Conservation (phyloP, 352 stramenopile species). For the Pythium sukuiense region DNA sequence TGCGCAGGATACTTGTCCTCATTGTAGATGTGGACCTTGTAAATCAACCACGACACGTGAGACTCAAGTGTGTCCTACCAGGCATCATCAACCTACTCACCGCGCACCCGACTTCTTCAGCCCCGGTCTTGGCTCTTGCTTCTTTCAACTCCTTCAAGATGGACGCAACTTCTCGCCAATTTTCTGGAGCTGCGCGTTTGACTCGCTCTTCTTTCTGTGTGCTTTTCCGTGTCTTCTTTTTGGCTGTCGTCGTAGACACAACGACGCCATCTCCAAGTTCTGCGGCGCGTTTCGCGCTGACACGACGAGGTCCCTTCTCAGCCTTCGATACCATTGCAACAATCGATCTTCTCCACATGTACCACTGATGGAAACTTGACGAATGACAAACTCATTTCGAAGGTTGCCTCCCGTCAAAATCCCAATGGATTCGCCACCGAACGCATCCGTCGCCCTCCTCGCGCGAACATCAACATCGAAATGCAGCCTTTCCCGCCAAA, state of each 20-base stretch:
- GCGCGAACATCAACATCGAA: background rate
- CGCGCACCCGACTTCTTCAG: background rate
- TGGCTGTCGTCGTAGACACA: background rate
- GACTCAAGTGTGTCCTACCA: background rate
- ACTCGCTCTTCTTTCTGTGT: background rate
- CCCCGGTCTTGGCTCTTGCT: background rate
- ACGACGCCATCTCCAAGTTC: background rate
- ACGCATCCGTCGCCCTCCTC: background rate
- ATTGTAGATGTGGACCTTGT: background rate
- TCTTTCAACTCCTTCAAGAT: background rate
- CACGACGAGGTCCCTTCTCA: background rate
- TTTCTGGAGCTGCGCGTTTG: background rate
- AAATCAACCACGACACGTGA: background rate
- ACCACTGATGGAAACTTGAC: background rate
- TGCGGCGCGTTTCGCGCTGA: background rate
- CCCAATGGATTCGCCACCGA: too few relatives aligned
- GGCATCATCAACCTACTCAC: background rate
- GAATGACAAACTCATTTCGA: background rate
- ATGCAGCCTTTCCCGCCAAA: background rate
- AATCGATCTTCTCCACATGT: background rate
- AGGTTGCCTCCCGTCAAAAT: too few relatives aligned
- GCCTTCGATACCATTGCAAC: background rate
- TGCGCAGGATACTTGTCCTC: background rate
- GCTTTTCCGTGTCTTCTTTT: background rate
- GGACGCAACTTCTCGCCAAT: background rate